phyloP scores from a whole-genome alignment of 805 yeast species.

The Wickerhamomyces subpelliculosus region DNA sequence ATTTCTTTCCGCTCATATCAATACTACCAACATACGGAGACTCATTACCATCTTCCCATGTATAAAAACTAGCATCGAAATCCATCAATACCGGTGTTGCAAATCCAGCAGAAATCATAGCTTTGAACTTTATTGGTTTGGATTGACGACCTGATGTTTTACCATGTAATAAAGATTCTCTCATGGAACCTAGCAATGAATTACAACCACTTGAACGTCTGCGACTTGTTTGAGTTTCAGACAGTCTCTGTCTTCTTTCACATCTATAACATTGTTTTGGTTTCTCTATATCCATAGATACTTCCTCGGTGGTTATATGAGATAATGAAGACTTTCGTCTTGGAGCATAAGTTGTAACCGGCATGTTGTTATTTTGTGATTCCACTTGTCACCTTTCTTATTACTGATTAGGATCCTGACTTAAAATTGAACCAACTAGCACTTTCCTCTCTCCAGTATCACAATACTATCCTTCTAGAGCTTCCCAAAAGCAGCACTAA shows the following conservation, averaged over 20 bases:
- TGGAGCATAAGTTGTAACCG: background rate
- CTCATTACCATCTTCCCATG: constrained; percentile 10
- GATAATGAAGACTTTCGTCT: constrained; percentile 20
- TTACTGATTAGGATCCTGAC: no score
- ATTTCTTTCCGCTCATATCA: constrained; percentile 12
- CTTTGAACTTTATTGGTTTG: constrained; percentile 19
- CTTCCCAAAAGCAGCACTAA: no score
- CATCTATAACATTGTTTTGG: background rate
- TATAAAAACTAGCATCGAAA: constrained; percentile 21
- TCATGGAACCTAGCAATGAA: constrained; percentile 12
- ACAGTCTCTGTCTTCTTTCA: no score
- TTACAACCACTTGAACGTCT: background rate
- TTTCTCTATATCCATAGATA: background rate
- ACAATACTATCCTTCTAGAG: no score
- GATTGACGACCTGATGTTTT: constrained; percentile 15
- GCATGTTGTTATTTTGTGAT: background rate
- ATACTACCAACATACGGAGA: constrained; percentile 28
- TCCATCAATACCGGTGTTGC: constrained; percentile 8
- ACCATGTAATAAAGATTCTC: constrained; percentile 18
- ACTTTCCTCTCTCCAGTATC: no score
- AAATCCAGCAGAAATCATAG: constrained; percentile 14
- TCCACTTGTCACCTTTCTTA: no score
- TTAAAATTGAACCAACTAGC: no score
- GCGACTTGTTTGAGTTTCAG: background rate
- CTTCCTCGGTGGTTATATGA: constrained; percentile 1